Evolutionary conservation across 2,329 filamentous ascomycete species (phyloP).

Genomic region (Ambrosiella cleistominuta): DNA sequence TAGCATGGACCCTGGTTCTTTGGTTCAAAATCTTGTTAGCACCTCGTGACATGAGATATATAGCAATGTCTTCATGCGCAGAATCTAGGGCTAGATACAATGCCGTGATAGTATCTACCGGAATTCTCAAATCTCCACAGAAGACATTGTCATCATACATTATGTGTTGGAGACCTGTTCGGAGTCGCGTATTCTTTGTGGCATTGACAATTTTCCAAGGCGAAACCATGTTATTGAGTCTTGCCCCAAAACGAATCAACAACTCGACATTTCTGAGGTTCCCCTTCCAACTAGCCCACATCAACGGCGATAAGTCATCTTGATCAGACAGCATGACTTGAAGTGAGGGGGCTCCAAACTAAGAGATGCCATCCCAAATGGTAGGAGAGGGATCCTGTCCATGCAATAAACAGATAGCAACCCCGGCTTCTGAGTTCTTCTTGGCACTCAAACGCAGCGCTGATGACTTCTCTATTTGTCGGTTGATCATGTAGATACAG

Average conservation of each 20-base stretch:
- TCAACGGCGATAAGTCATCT: constrained; percentile 7
- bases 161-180: background rate
- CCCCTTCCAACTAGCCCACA: constrained; percentile 9
- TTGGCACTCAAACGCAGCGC: constrained; percentile 8
- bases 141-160: constrained; percentile 5
- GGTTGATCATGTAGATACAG: constrained; percentile 8
- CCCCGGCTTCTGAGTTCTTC: constrained; percentile 1
- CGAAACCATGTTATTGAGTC: background rate
- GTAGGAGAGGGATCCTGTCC: background rate
- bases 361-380: background rate
- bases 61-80: background rate
- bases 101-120: background rate
- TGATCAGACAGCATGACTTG: background rate
- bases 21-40: constrained; percentile 4
- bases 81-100: constrained; percentile 10
- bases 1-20: background rate
- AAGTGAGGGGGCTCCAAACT: constrained; percentile 7
- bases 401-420: background rate
- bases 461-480: constrained; percentile 5
- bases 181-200: background rate
- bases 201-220: background rate
- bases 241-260: background rate
- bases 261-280: background rate
- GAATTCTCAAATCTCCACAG: background rate
- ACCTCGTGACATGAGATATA: background rate